Base-by-base conservation (phyloP, 805 yeast genomes). In the Saccharomycopsis schoenii region DNA sequence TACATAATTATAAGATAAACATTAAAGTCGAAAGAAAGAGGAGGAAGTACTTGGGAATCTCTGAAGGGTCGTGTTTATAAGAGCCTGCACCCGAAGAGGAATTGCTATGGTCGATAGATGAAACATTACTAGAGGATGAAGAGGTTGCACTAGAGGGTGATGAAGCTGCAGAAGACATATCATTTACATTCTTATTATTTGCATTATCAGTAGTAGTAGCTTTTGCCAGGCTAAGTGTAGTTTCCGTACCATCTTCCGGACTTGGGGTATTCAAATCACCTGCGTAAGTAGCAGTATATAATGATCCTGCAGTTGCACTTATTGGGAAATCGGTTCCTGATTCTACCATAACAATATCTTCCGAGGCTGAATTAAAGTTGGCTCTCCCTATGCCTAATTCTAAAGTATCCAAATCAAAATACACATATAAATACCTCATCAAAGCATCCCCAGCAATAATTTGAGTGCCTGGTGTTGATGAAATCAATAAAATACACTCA, bases 361-460 rank as follows among this genome's bases (percentile, higher is more conserved):
- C 59, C 2, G 42, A 25, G 2, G 24, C 40, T 29, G 40, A 12
- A 17, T 58, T 37, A 43, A 25, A 55, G 15, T 37, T 34, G 21
- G 78, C 83, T 62, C 76, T 80, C 5, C 83, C 84, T 10, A 81
- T 42, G 1, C 77, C 77, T 25, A 81, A 66, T 59, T 75, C 74
- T 25, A 70, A 66, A 40, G 73, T 70, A 36, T 78, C 83, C 57
- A 83, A 67, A 69, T 83, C 85, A 61, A 76, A 84, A 54, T 81
- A 85, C 43, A 78, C 74, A 66, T 83, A 83, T 0, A 80, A 81
- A 40, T 77, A 70, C 61, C 80, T 73, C 61, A 84, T 67, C 68
- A 84, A 77, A 6, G 79, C 72, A 68, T 82, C 85, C 56, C 87
- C 88, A n/a, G 82, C 70, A 11, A 77, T 76, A 60, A 75, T 70